Evolutionary conservation across 306 rosid genomes (phyloP).

Genomic region (Alnus glutinosa): DNA sequence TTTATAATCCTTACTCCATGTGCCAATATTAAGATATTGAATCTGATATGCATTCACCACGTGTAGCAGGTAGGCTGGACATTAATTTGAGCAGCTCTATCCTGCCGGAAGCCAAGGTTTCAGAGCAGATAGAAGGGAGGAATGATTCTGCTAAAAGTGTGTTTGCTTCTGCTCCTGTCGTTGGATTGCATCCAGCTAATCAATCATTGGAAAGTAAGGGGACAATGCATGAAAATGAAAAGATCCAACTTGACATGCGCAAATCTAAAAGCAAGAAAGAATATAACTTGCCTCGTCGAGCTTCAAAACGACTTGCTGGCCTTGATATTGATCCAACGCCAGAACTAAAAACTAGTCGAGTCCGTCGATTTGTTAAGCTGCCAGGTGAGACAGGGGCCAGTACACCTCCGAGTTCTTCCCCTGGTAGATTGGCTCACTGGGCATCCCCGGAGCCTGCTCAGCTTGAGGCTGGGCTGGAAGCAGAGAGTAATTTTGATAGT

Average conservation of each 20-base stretch:
- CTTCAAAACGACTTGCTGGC: conserved; percentile 92
- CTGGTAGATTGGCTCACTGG: conserved; percentile 20
- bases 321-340: conserved; percentile 59
- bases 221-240: conserved; percentile 33
- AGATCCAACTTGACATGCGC: conserved; percentile 24
- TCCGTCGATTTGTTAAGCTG: conserved; percentile 43
- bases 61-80: conserved; percentile 30
- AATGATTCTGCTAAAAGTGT: conserved; percentile 30
- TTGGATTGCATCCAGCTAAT: conserved; percentile 23
- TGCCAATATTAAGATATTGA: conserved; percentile 21
- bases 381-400: conserved; percentile 27
- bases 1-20: conserved; percentile 13
- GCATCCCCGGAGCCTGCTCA: conserved; percentile 25
- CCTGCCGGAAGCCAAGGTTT: conserved; percentile 24
- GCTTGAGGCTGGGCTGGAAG: conserved; percentile 25
- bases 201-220: conserved; percentile 31
- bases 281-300: conserved; percentile 62
- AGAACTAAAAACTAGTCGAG: conserved; percentile 48
- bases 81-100: conserved; percentile 31
- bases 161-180: conserved; percentile 25
- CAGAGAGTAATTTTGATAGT: conserved; percentile 13
- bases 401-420: conserved; percentile 31
- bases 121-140: conserved; percentile 38
- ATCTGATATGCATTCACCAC: conserved; percentile 22
- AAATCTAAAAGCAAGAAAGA: conserved; percentile 47